Evolutionary conservation across 257 asterid genomes (phyloP), one percentile per base, ranked within the genome.

Genomic region (Dorcoceras hygrometricum): DNA sequence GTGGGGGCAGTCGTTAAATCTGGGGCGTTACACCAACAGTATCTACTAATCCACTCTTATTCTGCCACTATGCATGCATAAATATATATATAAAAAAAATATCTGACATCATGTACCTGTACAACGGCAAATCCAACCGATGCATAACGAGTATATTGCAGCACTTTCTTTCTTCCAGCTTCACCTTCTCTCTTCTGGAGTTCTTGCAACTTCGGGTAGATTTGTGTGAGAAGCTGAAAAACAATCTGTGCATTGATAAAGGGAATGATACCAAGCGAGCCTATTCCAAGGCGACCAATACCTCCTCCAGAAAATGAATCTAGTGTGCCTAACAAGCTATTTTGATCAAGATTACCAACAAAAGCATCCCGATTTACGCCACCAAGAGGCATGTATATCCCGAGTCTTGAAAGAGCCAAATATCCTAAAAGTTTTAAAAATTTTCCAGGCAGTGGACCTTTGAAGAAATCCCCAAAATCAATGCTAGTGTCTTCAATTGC

Each of bases 301-400:
- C 99, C 99, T 31, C 99, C 99, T 65, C 99, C 99, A 68, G 99
- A 93, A 83, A 90, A 90, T 8, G 96, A 88, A 80, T 93, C 97
- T 50, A 93, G 79, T 73, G 99, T 93, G 75, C 97, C 85, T 83
- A 93, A 78, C 59, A 93, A 77, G 73, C 95, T 93, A 80, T 93
- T 93, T 53, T 88, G 92, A 73, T 93, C 99, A 22, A 90, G 76
- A 84, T 88, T 90, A 61, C 99, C 97, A 65, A 76, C 83, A 78
- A 93, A 93, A 57, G 97, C 99, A 67, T 84, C 95, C 66, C 95
- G 80, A 68, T 93, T 93, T 64, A 93, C 97, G 62, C 99, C 99
- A 62, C 99, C 96, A 60, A 93, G 99, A 28, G 99, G 99, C 67
- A 93, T 69, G 77, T 93, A 93, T 75, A 93, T 88, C 61, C 99